phyloP scores from a whole-genome alignment of 148 eudicot species.

The Polygonum maritimum region DNA sequence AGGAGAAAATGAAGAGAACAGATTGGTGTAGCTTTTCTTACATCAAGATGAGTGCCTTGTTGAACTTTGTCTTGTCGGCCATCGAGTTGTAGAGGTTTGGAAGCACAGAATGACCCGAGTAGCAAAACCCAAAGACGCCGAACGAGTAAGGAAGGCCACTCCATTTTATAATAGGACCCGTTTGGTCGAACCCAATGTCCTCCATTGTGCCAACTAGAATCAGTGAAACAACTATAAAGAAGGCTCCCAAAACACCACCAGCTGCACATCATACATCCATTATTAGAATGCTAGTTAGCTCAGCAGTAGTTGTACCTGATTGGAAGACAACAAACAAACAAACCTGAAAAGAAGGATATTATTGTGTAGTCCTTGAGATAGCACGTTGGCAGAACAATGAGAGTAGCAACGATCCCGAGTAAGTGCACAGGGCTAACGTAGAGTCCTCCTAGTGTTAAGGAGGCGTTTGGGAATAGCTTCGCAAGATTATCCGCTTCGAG shows the following conservation, averaged over 20 bases:
- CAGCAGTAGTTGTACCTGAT: not conserved
- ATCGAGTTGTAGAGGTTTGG: slow-evolving; percentile 88
- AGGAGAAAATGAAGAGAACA: not conserved
- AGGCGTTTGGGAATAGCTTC: slow-evolving; percentile 57
- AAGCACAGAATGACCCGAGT: slow-evolving; percentile 73
- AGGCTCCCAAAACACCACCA: slow-evolving; percentile 58
- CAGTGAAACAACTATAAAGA: slow-evolving; percentile 47
- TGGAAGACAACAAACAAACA: not conserved
- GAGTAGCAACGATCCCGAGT: slow-evolving; percentile 53
- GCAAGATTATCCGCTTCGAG: slow-evolving; percentile 81
- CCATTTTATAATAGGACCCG: slow-evolving; percentile 53
- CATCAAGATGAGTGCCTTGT: slow-evolving; percentile 34
- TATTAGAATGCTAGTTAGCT: no score
- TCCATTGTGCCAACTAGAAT: slow-evolving; percentile 41
- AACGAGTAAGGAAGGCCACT: slow-evolving; percentile 75
- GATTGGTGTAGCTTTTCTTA: not conserved
- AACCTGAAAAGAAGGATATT: slow-evolving; percentile 73
- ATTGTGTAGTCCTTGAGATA: slow-evolving; percentile 58
- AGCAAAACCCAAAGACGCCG: slow-evolving; percentile 84
- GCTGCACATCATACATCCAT: slow-evolving; percentile 33
- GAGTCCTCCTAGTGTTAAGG: slow-evolving; percentile 34
- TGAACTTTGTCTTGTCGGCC: slow-evolving; percentile 77
- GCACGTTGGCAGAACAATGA: slow-evolving; percentile 63
- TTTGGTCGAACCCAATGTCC: slow-evolving; percentile 57
- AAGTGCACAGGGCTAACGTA: slow-evolving; percentile 50